A percentile compares a stretch with the other conserved stretches of the same genome.
Evolutionary conservation across 2,329 filamentous ascomycete species (phyloP).

Genomic region (Phyllosticta capitalensis): DNA sequence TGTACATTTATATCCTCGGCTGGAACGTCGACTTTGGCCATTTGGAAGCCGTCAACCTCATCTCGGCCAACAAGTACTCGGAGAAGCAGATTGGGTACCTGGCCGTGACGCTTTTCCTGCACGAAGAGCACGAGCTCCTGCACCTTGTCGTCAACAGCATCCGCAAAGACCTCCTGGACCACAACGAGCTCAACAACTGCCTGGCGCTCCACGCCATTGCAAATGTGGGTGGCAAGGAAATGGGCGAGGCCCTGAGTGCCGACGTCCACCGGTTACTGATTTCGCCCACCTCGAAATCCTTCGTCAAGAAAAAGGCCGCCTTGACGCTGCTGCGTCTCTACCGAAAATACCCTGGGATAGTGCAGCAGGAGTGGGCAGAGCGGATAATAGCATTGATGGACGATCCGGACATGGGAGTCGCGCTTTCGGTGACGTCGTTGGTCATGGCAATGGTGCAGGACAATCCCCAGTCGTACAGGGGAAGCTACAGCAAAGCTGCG

Average conservation of each 20-base stretch:
- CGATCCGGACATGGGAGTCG: constrained; percentile 86
- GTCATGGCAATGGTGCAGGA: constrained; percentile 94
- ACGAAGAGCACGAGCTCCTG: constrained; percentile 92
- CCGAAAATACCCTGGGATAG: constrained; percentile 85
- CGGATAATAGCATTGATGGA: constrained; percentile 99
- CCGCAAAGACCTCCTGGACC: constrained; percentile 84
- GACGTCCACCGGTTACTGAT: constrained; percentile 93
- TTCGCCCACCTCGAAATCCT: constrained; percentile 91
- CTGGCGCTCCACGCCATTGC: constrained; percentile 93
- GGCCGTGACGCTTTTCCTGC: constrained; percentile 91
- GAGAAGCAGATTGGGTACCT: constrained; percentile 99
- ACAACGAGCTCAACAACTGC: constrained; percentile 97
- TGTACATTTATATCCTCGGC: constrained; percentile 98
- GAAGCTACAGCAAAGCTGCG: constrained; percentile 88
- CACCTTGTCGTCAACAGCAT: constrained; percentile 98
- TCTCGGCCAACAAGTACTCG: constrained; percentile 93
- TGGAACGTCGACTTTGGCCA: constrained; percentile 99
- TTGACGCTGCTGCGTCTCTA: constrained; percentile 87
- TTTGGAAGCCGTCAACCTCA: constrained; percentile 93
- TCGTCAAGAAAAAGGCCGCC: constrained; percentile 98
- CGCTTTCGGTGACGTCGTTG: constrained; percentile 87
- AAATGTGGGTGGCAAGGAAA: constrained; percentile 91
- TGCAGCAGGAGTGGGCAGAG: constrained; percentile 95
- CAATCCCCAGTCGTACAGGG: constrained; percentile 86
- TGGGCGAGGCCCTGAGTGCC: constrained; percentile 84